Evolutionary conservation across 2,329 filamentous ascomycete genomes (phyloP), one percentile per base, ranked within the genome.

Genomic region (Exophiala bonariae): DNA sequence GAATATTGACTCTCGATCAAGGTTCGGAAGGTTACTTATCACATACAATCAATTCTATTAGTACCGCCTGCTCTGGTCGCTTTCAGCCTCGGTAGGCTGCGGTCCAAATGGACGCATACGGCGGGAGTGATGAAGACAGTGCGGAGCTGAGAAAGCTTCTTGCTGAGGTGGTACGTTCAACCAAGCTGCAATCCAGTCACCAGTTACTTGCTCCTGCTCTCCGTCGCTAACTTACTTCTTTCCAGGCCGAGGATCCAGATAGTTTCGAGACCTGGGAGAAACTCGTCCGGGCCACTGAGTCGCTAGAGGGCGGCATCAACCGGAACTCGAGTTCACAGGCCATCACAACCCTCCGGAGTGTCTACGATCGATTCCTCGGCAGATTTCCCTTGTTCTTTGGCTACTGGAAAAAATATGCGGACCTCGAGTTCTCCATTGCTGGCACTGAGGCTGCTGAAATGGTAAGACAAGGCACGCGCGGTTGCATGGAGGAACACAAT

Each of bases 351-450:
- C 86, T 90, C 46, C 86, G 93, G 69, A 83, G 88, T 67, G 82
- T 88, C 54, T 97, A 95, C 74, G 91, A 99, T 67, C 83, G 87
- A 38, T 95, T 99, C 64, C 85, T 99, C 17, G 82, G 88, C 52
- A 96, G 96, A 65, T 99, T 96, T 57, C 93, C 93, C 2, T 79
- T 97, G 9, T 82, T 97, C 31, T 99, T 97, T 63, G 93, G 92
- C 42, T 99, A 97, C 74, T 99, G 93, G 93, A 97, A 97, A 76
- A 97, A 96, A 68, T 99, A 97, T 78, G 93, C 93, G 63, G 92
- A 97, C 63, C 79, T 95, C 55, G 93, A 99, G 65, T 99, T 99
- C 72, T 90, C 90, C 41, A 96, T 99, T 57, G 90, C 90, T 3
- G 93, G 93, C 14, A 95, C 93, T 4, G 93, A 99, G 74, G 92